Evolutionary conservation across 73 alveolate genomes (phyloP), one percentile per base, ranked within the genome.

Genomic region (Paraurostyla sp.): DNA sequence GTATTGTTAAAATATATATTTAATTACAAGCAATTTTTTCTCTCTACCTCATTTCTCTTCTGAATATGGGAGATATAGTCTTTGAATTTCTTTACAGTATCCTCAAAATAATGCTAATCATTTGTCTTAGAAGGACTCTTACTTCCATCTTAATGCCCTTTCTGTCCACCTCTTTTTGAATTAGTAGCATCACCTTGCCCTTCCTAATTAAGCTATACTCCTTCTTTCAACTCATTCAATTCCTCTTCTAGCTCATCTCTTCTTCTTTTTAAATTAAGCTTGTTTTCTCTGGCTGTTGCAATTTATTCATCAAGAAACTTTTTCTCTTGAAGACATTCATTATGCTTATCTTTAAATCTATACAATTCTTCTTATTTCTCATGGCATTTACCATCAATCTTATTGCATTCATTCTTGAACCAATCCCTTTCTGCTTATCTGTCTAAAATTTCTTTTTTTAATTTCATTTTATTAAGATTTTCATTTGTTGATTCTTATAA

Each of bases 401-500:
- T 90, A 49, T 83, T 58, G 60, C 95, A 90, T 54, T 90, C 95
- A n/a, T 88, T 75, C 43, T 75, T 81, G 41, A 90, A 71, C 85
- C 87, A 76, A 52, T 89, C 95, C 25, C 92, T 49, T 49, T 90
- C 95, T n/a, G 95, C 89, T 46, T 86, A 23, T 25, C 95, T 43
- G 36, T 90, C 95, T 0, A 90, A 33, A 42, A 90, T 90, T 40
- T 90, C 95, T 60, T 90, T 90, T 30, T 90, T 89, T 16, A 90
- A 56, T 32, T 90, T 90, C 63, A 75, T 71, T 33, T 62, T 81
- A 30, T 65, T 82, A 2, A 78, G 41, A 69, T 81, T 71, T 43
- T 90, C 95, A 54, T 90, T 90, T 2, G 89, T 81, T 38, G 80
- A 60, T 83, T 81, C 90, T 27, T 71, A 57, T 9, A 90, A 57